phyloP scores from a whole-genome alignment of 2,329 filamentous ascomycete genomes.

The Hymenoscyphus salicellus region DNA sequence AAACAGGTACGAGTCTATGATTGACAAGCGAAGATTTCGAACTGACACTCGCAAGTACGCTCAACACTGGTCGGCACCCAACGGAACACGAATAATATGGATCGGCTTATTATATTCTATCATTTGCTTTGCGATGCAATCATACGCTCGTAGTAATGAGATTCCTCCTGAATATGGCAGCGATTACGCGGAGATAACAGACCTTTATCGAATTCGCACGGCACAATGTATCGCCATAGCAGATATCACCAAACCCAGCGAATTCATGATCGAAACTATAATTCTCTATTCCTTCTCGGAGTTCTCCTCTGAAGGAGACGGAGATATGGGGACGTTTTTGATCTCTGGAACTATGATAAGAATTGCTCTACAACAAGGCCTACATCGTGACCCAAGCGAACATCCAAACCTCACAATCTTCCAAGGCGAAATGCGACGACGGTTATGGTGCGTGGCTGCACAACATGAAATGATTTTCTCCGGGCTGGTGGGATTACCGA shows the following conservation, averaged over 20 bases:
- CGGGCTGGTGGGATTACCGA: constrained; percentile 65
- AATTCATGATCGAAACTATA: constrained; percentile 48
- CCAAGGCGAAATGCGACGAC: constrained; percentile 60
- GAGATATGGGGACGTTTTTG: constrained; percentile 55
- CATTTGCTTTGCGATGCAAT: constrained; percentile 32
- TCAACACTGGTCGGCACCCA: constrained; percentile 64
- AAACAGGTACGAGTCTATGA: constrained; percentile 49
- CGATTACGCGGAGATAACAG: constrained; percentile 46
- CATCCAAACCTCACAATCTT: constrained; percentile 50
- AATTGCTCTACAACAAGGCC: constrained; percentile 56
- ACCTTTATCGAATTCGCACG: constrained; percentile 48
- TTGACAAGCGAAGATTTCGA: constrained; percentile 31
- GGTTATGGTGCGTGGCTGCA: constrained; percentile 52
- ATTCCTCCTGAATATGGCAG: constrained; percentile 46
- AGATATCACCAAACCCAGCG: constrained; percentile 47
- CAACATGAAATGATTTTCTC: constrained; percentile 64
- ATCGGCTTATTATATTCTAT: constrained; percentile 46
- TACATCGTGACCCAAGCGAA: constrained; percentile 55
- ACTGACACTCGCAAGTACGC: constrained; percentile 17
- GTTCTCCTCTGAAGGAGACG: constrained; percentile 41
- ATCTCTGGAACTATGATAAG: constrained; percentile 50
- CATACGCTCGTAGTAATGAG: constrained; percentile 47
- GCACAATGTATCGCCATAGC: constrained; percentile 50
- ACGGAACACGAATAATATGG: constrained; percentile 45
- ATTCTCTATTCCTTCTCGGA: constrained; percentile 48